Evolutionary conservation across 768 basidiomycete species (phyloP).

Genomic region (Boletus patriciae): DNA sequence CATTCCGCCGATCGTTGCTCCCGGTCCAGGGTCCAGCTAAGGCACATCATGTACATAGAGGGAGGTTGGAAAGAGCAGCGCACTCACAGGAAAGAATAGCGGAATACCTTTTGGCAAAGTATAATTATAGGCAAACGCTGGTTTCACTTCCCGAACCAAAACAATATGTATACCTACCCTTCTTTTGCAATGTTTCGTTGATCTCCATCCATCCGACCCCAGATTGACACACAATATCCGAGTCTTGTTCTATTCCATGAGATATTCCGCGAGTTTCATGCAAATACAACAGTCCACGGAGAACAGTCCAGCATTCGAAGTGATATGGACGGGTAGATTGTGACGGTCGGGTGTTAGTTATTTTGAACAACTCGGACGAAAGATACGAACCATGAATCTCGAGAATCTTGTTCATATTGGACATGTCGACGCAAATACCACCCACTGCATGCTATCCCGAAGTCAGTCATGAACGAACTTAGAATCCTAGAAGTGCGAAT

Average conservation of each 20-base stretch:
- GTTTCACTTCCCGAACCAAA: not conserved
- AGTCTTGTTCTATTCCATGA: slow-evolving; percentile 53
- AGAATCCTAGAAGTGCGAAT: not conserved
- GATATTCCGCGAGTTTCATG: not conserved
- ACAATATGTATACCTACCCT: slow-evolving; percentile 39
- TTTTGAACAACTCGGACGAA: not conserved
- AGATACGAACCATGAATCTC: slow-evolving; percentile 60
- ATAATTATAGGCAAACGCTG: not conserved
- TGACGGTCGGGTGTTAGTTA: not conserved
- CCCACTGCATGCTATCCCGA: slow-evolving; percentile 35
- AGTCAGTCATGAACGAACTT: not conserved
- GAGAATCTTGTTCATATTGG: slow-evolving; percentile 75
- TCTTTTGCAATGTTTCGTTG: slow-evolving; percentile 62
- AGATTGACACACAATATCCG: slow-evolving; percentile 73
- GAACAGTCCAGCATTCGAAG: not conserved
- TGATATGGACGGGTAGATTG: not conserved
- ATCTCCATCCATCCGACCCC: slow-evolving; percentile 72
- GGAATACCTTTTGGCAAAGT: slow-evolving; percentile 53
- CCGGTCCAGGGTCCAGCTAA: slow-evolving; percentile 74
- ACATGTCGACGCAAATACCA: slow-evolving; percentile 80
- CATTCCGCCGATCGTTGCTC: slow-evolving; percentile 86
- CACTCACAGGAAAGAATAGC: slow-evolving; percentile 76
- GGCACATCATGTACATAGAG: not conserved
- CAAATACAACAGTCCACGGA: not conserved
- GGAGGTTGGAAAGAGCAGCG: not conserved